Base-by-base conservation (phyloP, 306 rosid species). In the Vigna mungo region DNA sequence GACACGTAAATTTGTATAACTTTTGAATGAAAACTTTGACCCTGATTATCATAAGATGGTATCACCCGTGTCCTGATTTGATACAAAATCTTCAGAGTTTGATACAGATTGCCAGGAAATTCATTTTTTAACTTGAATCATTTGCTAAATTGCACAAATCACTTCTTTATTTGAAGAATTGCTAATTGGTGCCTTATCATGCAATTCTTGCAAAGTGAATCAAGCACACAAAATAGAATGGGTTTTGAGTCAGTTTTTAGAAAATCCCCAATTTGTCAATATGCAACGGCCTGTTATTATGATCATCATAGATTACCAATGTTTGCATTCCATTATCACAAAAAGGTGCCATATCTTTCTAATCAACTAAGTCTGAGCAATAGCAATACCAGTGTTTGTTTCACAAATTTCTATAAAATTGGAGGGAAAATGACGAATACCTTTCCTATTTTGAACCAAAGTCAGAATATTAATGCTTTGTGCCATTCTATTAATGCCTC, bases 1-100 rank as follows among this genome's bases (percentile, higher is more conserved):
- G 30, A 41, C 20, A 54, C 23, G 46, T 39, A 21, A 18, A 44
- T 54, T 66, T 3, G 21, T 37, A 53, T 23, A 30, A 77, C 74
- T 77, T 66, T 54, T 4, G 23, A 27, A 67, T 41, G 9, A 32
- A 54, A 77, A 67, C 67, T 67, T 66, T 36, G 67, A 54, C 34
- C 36, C 5, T 10, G 36, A 77, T 67, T 36, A 44, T 43, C 52
- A 43, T 68, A 68, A 58, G 37, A 12, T 30, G 34, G 34, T 30
- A 30, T 30, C 5, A 25, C 27, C 2, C 2, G 8, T 56, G 12
- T 56, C 36, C 62, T n/a, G 21, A 56, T 23, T 56, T 11, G 34
- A 12, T 12, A 56, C 37, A 23, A 20, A 54, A 12, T 55, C 59
- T 53, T 53, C 59, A 18, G 7, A 21, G 32, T 20, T 54, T 39